Percentiles rank a stretch among this genome's conserved stretches.
Conservation (phyloP, 495 filamentous ascomycete species). For the Aspergillus leporis region DNA sequence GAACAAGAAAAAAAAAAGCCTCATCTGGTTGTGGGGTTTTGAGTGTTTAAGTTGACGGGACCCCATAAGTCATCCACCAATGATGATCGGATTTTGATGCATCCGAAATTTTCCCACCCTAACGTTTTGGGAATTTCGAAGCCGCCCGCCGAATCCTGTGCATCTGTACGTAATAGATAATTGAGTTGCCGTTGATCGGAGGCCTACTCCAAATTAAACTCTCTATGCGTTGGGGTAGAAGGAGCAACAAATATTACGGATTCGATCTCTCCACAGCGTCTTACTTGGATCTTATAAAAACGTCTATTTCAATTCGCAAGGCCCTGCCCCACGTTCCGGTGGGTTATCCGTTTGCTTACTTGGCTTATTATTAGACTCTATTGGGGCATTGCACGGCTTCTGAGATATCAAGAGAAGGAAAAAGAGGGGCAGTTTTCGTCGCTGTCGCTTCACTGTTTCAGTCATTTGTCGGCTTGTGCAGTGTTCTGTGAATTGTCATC, state of each 20-base stretch:
- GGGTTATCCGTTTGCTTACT: not conserved
- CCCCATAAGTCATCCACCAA: constrained; percentile 1
- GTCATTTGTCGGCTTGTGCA: not conserved
- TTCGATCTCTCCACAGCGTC: constrained; percentile 1
- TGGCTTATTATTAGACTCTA: not conserved
- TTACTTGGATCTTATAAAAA: constrained; percentile 1
- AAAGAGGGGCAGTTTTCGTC: not conserved
- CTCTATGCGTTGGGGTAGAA: constrained; percentile 7
- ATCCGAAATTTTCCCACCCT: constrained; percentile 9
- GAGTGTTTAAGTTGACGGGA: constrained; percentile 10
- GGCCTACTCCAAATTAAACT: not conserved
- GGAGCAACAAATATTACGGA: not conserved
- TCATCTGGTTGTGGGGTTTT: constrained; percentile 1
- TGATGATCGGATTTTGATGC: not conserved
- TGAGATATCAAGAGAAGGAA: not conserved
- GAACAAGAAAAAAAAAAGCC: not conserved
- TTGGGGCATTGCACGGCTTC: not conserved
- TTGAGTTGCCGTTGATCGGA: constrained; percentile 9
- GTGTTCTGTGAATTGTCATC: not conserved
- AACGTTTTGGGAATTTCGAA: not conserved
- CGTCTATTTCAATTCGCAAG: not conserved
- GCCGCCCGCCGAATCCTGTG: not conserved
- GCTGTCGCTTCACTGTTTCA: not conserved
- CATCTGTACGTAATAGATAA: constrained; percentile 14
- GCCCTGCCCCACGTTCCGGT: not conserved